Evolutionary conservation across 2,329 filamentous ascomycete genomes (phyloP).

Genomic region (Pseudogymnoascus sp.): DNA sequence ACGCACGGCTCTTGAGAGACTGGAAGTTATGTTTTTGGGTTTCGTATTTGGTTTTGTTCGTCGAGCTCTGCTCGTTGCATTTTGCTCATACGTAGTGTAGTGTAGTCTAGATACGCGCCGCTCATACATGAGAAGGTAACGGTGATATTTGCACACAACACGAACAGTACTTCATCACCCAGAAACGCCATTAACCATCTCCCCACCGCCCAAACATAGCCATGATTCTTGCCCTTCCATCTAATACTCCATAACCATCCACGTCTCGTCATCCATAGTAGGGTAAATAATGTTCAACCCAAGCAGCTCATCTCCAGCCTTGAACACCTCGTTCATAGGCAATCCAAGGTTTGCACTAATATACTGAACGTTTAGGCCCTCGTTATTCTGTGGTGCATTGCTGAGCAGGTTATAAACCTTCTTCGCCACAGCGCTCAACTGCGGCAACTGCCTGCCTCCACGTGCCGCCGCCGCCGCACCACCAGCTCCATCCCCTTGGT

Average conservation of each 20-base stretch:
- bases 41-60: constrained; percentile 3
- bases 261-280: constrained; percentile 88
- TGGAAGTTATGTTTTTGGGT: constrained; percentile 30
- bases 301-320: constrained; percentile 74
- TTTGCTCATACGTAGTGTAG: background rate
- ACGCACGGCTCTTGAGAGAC: constrained; percentile 28
- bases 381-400: constrained; percentile 60
- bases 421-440: constrained; percentile 47
- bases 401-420: constrained; percentile 65
- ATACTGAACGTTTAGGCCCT: constrained; percentile 73
- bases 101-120: constrained; percentile 14
- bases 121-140: constrained; percentile 15
- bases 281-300: constrained; percentile 71
- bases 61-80: background rate
- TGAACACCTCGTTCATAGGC: constrained; percentile 60
- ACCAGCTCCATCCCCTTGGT: constrained; percentile 26
- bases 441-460: constrained; percentile 29
- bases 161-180: background rate
- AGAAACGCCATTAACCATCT: constrained; percentile 7
- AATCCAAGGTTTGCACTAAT: constrained; percentile 61
- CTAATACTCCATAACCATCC: constrained; percentile 69
- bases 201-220: background rate
- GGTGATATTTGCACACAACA: constrained; percentile 10
- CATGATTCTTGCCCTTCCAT: background rate
- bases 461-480: constrained; percentile 23